Conservation (phyloP, 139 green algal genomes). For the Deuterostichococcus epilithicus region DNA sequence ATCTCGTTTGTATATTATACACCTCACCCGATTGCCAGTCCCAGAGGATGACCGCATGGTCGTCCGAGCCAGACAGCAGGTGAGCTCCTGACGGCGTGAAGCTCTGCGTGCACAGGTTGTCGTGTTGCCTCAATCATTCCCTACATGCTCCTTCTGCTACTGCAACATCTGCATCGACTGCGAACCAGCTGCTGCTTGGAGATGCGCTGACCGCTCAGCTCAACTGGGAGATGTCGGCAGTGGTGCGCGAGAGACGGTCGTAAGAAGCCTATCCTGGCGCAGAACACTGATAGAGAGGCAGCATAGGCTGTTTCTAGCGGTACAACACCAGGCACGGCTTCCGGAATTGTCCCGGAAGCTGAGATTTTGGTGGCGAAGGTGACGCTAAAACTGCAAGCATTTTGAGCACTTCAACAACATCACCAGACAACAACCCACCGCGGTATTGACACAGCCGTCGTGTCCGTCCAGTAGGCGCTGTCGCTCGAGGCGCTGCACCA, state of each 20-base stretch:
- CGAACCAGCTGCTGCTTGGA: not conserved
- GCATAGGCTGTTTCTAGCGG: too few species aligned
- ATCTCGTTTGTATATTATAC: too few species aligned
- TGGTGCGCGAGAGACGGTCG: too few species aligned
- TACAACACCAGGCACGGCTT: not conserved
- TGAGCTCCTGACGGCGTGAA: constrained; percentile 38
- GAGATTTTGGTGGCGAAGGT: not conserved
- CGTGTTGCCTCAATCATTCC: not conserved
- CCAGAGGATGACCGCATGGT: constrained; percentile 37
- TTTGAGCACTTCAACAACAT: not conserved
- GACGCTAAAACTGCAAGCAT: not conserved
- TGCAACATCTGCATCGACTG: not conserved
- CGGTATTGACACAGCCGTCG: not conserved
- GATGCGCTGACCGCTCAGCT: too few species aligned
- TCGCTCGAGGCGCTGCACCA: not conserved
- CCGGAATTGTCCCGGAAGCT: too few species aligned
- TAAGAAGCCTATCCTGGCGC: too few species aligned
- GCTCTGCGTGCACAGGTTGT: not conserved
- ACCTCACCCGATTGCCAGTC: constrained; percentile 18
- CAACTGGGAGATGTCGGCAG: too few species aligned
- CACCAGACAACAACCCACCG: not conserved
- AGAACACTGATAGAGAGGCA: too few species aligned
- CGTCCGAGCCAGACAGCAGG: constrained; percentile 49
- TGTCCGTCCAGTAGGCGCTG: not conserved
- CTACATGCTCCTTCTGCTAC: not conserved